Percentiles rank a stretch among this genome's conserved stretches.
phyloP scores from a whole-genome alignment of 108 stramenopile genomes.

The Pseudonitzschia multiseries region DNA sequence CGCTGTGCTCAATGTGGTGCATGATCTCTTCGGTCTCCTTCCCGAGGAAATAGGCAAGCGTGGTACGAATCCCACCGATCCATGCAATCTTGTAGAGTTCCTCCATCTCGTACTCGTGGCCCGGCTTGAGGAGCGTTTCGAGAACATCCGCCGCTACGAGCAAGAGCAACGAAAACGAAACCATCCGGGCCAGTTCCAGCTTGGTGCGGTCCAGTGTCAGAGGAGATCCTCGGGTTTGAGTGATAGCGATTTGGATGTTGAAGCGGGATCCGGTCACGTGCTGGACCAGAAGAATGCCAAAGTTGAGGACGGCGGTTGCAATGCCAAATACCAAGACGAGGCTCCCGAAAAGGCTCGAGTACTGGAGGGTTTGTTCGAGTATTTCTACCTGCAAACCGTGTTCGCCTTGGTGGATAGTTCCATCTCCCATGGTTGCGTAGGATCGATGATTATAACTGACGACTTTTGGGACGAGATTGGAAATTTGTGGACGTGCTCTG shows the following conservation, averaged over 20 bases:
- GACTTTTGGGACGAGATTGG: too few species aligned
- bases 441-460: too few species aligned
- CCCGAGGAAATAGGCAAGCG: background rate
- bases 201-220: background rate
- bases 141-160: background rate
- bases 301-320: background rate
- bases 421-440: too few species aligned
- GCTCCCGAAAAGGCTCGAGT: background rate
- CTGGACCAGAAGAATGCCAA: background rate
- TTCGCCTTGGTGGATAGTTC: background rate
- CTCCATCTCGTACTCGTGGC: background rate
- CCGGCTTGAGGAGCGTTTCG: background rate
- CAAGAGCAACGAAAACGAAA: too few species aligned
- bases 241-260: background rate
- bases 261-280: background rate
- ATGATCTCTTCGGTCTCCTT: slow-evolving; percentile 3
- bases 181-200: too few species aligned
- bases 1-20: background rate
- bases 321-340: background rate
- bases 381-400: background rate
- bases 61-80: background rate
- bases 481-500: too few species aligned
- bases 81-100: background rate
- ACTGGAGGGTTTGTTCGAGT: background rate
- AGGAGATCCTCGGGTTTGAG: background rate